Evolutionary conservation across 805 yeast species (phyloP).

Genomic region (Ogataea wickerhamii): DNA sequence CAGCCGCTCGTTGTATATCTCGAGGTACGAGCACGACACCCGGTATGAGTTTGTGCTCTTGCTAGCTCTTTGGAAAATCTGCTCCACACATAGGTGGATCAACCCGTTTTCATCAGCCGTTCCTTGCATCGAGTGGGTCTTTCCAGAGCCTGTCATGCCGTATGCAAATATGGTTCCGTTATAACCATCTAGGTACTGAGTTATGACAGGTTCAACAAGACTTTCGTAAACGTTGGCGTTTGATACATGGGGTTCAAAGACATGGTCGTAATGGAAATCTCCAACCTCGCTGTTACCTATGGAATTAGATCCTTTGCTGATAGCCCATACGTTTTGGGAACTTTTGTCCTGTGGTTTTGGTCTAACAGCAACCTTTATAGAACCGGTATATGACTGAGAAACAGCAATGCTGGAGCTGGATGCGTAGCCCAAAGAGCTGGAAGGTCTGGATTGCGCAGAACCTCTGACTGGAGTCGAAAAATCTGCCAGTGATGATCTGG

Average conservation of each 20-base stretch:
- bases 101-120: conserved; percentile 60
- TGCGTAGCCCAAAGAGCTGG: conserved; percentile 19
- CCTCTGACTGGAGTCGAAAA: conserved; percentile 19
- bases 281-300: conserved; percentile 55
- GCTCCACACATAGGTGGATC: conserved; percentile 61
- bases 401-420: conserved; percentile 1
- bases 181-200: conserved; percentile 63
- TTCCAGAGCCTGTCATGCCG: conserved; percentile 94
- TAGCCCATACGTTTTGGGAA: conserved; percentile 39
- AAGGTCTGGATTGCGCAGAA: conserved; percentile 14
- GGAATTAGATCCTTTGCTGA: conserved; percentile 36
- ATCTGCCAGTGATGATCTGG: conserved; percentile 21
- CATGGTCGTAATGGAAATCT: conserved; percentile 73
- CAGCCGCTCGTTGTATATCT: conserved; percentile 85
- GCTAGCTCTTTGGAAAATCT: conserved; percentile 50
- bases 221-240: conserved; percentile 60
- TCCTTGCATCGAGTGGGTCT: conserved; percentile 86
- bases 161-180: conserved; percentile 91
- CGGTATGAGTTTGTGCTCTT: conserved; percentile 34
- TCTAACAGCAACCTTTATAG: conserved; percentile 72
- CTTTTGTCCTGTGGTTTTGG: conserved; percentile 53
- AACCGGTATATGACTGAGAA: conserved; percentile 50
- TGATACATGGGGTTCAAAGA: conserved; percentile 53
- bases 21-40: conserved; percentile 69
- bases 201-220: conserved; percentile 51